phyloP scores from a whole-genome alignment of 75 land plant species.

The Pinus tabuliformis region DNA sequence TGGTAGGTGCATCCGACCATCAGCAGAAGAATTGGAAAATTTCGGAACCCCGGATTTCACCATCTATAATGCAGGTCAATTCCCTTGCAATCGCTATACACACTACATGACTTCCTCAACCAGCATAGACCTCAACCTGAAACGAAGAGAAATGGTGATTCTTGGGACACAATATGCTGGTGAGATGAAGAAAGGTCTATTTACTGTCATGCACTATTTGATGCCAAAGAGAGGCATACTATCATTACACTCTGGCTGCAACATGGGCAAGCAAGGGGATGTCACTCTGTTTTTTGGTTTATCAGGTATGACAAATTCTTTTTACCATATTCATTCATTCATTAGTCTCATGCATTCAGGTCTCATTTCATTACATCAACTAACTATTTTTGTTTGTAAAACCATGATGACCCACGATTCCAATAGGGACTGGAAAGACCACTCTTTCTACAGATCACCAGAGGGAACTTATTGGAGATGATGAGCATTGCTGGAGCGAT shows the following conservation, averaged over 20 bases:
- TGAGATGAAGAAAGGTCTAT: constrained; percentile 37
- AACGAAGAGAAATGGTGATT: constrained; percentile 52
- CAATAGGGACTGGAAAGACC: constrained; percentile 32
- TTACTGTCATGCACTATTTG: constrained; percentile 35
- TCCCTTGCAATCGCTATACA: constrained; percentile 53
- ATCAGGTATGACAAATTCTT: constrained; percentile 16
- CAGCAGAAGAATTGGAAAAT: constrained; percentile 45
- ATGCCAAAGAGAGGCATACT: constrained; percentile 36
- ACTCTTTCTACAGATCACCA: constrained; percentile 31
- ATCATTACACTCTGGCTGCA: constrained; percentile 31
- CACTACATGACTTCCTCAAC: constrained; percentile 54
- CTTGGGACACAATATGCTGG: constrained; percentile 35
- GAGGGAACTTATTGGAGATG: constrained; percentile 27
- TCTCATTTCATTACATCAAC: not conserved
- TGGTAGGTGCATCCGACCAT: constrained; percentile 47
- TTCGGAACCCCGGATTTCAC: constrained; percentile 52
- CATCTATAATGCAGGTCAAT: constrained; percentile 49
- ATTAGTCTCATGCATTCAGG: not conserved
- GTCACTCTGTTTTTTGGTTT: constrained; percentile 35
- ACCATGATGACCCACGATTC: not conserved
- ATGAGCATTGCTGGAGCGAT: constrained; percentile 35
- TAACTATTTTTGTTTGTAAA: not conserved
- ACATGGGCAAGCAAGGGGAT: constrained; percentile 33
- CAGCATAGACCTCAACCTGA: constrained; percentile 48
- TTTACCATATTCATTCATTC: not conserved